These are phyloP conservation scores for Talaromyces thailandensis DNA, from an alignment of 495 filamentous ascomycete species.

Conservation along the genomic window DNA sequence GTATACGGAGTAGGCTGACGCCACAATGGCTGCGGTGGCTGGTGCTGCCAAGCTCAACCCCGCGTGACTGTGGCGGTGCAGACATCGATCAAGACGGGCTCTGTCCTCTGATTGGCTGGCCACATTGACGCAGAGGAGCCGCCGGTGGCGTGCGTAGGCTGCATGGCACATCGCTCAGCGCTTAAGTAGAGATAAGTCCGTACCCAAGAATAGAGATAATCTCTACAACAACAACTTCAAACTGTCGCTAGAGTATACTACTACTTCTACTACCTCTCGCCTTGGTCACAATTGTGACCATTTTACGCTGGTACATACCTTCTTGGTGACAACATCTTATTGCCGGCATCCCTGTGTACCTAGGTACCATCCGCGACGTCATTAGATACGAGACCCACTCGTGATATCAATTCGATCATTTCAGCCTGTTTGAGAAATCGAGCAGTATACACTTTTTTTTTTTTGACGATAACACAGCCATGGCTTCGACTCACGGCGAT, in stretches of 20 bases:
- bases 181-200: neutral
- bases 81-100: neutral
- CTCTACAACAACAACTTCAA: neutral
- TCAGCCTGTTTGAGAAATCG: neutral
- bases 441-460: neutral
- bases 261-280: neutral
- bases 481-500: constrained; percentile 36
- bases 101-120: neutral
- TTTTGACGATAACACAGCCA: neutral
- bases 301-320: neutral
- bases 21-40: neutral
- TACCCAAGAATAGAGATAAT: neutral
- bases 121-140: neutral
- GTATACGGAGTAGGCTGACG: neutral
- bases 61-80: neutral
- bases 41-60: neutral
- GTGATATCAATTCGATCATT: neutral
- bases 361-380: neutral
- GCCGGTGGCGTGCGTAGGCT: neutral
- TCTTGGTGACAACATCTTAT: neutral
- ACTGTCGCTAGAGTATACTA: neutral
- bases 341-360: neutral
- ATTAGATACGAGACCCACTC: neutral
- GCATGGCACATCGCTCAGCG: neutral
- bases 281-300: neutral